These are phyloP conservation scores for Microbotryum saponariae DNA, from an alignment of 1,284 basidiomycete species.

Conservation along the genomic window DNA sequence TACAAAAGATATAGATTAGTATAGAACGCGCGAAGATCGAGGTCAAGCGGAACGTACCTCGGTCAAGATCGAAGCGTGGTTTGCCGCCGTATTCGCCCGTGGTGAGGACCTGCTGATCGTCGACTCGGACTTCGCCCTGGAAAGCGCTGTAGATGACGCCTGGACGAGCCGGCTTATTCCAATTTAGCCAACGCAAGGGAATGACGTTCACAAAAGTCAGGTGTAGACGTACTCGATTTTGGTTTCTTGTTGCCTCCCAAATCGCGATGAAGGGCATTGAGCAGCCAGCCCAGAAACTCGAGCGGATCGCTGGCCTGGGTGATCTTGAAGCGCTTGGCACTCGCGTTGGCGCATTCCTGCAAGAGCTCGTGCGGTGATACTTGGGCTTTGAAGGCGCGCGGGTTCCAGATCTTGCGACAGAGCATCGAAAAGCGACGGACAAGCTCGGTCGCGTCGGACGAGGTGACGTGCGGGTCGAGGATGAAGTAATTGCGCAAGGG, in stretches of 20 bases:
- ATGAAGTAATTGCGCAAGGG: conserved; percentile 77
- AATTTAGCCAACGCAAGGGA: neutral
- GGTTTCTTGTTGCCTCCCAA: conserved; percentile 79
- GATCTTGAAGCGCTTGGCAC: conserved; percentile 78
- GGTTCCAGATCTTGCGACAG: conserved; percentile 94
- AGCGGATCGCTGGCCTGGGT: conserved; percentile 92
- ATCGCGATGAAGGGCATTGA: conserved; percentile 87
- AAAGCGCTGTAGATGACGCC: conserved; percentile 88
- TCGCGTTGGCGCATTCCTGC: conserved; percentile 86
- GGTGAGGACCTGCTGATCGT: conserved; percentile 82
- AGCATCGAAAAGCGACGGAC: conserved; percentile 65
- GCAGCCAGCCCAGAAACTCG: conserved; percentile 91
- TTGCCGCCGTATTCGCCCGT: conserved; percentile 52
- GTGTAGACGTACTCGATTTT: conserved; percentile 57
- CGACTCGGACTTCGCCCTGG: conserved; percentile 84
- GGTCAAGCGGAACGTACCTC: conserved; percentile 51
- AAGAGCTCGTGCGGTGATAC: conserved; percentile 96
- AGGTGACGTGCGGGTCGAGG: conserved; percentile 21
- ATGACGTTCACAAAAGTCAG: neutral
- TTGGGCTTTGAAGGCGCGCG: conserved; percentile 90
- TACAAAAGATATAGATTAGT: no score
- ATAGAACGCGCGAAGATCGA: no score
- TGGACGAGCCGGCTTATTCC: neutral
- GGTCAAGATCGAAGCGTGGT: conserved; percentile 81
- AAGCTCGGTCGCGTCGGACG: conserved; percentile 54